phyloP scores from a whole-genome alignment of 148 eudicot species.

The Rhododendron henanense region DNA sequence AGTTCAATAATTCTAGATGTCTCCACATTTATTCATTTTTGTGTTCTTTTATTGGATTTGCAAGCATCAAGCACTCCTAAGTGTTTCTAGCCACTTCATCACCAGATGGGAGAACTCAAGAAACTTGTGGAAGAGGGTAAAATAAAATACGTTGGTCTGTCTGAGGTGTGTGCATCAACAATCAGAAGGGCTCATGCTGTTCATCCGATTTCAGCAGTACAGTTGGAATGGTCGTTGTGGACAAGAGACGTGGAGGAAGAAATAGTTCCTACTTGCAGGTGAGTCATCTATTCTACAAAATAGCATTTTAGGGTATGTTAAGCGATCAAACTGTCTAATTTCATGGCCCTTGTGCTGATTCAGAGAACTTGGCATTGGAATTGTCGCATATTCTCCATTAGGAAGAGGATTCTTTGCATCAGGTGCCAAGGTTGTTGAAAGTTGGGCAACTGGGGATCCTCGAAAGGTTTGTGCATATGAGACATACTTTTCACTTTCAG shows the following conservation, averaged over 20 bases:
- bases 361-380: slow-evolving; percentile 24
- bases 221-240: slow-evolving; percentile 24
- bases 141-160: slow-evolving; percentile 18
- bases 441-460: neutral
- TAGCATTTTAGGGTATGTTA: neutral
- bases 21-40: no score
- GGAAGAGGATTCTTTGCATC: slow-evolving; percentile 17
- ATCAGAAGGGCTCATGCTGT: slow-evolving; percentile 19
- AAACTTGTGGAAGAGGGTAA: slow-evolving; percentile 22
- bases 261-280: slow-evolving; percentile 25
- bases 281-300: neutral
- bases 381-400: slow-evolving; percentile 13
- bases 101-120: slow-evolving; percentile 21
- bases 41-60: neutral
- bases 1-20: neutral
- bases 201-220: slow-evolving; percentile 20
- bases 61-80: neutral
- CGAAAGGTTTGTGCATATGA: slow-evolving; percentile 3
- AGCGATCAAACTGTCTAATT: neutral
- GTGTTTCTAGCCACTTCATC: neutral
- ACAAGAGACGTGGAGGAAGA: slow-evolving; percentile 17
- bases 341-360: neutral
- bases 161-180: slow-evolving; percentile 13
- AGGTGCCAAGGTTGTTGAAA: slow-evolving; percentile 10
- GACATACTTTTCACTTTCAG: neutral